A percentile compares a stretch with the other conserved stretches of the same genome.
Conservation (phyloP, 2,329 filamentous ascomycete genomes). For the Polytolypa hystricis region DNA sequence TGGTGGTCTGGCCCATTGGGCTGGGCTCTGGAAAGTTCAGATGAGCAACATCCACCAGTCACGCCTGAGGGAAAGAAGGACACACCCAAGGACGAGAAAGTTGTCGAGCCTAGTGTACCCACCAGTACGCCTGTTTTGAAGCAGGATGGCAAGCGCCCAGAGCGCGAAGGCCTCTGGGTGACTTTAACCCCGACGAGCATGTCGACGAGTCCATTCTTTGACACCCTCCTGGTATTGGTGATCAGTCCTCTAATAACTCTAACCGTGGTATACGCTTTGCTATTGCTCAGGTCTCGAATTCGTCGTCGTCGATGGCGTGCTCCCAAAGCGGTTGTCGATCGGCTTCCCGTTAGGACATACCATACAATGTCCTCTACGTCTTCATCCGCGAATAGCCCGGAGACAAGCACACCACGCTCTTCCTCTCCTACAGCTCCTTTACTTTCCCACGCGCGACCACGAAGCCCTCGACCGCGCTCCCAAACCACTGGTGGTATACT, state of each 20-base stretch:
- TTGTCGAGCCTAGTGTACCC: slow-evolving; percentile 8
- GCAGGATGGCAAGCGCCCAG: slow-evolving; percentile 29
- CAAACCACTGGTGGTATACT: slow-evolving; percentile 26
- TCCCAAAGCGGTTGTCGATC: slow-evolving; percentile 92
- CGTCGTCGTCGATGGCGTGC: slow-evolving; percentile 85
- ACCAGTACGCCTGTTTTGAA: slow-evolving; percentile 9
- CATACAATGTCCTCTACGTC: slow-evolving; percentile 65
- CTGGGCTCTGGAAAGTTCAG: slow-evolving; percentile 14
- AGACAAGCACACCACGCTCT: slow-evolving; percentile 52
- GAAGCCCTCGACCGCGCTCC: slow-evolving; percentile 24
- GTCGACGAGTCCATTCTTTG: slow-evolving; percentile 86
- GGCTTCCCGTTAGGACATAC: slow-evolving; percentile 89
- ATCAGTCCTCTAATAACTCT: slow-evolving; percentile 86
- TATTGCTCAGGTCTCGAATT: slow-evolving; percentile 79
- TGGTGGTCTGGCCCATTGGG: slow-evolving; percentile 29
- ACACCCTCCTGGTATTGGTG: slow-evolving; percentile 92
- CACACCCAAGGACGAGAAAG: slow-evolving; percentile 10
- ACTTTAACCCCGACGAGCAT: slow-evolving; percentile 82
- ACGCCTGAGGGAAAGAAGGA: neutral
- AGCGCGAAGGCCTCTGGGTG: slow-evolving; percentile 82
- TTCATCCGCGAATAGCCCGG: slow-evolving; percentile 43
- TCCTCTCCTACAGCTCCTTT: slow-evolving; percentile 70
- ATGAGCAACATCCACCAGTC: neutral
- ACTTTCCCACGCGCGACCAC: slow-evolving; percentile 40
- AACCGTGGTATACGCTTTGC: slow-evolving; percentile 80